Conservation (phyloP, 371 early-diverging fungal species). For the Nematocida sp. region DNA sequence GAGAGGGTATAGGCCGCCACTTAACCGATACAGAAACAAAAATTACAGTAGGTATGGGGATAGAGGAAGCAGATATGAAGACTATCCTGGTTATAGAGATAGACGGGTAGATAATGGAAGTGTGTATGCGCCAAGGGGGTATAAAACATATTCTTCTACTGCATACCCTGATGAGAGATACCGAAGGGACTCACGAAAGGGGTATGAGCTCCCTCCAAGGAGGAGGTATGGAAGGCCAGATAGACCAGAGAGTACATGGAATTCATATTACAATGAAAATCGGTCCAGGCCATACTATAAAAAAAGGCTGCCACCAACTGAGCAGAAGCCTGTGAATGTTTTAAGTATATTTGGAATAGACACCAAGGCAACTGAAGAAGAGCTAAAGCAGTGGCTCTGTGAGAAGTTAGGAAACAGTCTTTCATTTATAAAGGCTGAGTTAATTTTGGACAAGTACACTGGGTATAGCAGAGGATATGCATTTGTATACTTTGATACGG, state of each 20-base stretch:
- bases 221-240: background rate
- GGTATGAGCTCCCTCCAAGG: background rate
- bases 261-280: conserved; percentile 2
- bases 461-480: conserved; percentile 64
- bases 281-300: conserved; percentile 11
- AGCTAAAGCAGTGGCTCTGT: conserved; percentile 62
- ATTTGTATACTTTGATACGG: conserved; percentile 66
- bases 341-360: conserved; percentile 67
- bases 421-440: conserved; percentile 44
- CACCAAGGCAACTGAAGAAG: conserved; percentile 57
- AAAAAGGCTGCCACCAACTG: background rate
- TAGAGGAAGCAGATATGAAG: conserved; percentile 25
- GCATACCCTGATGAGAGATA: conserved; percentile 3
- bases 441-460: conserved; percentile 62
- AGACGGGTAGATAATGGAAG: background rate
- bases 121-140: conserved; percentile 12
- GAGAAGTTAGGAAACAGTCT: conserved; percentile 56
- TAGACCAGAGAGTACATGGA: background rate
- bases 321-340: conserved; percentile 59
- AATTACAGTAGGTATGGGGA: conserved; percentile 7
- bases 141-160: conserved; percentile 4
- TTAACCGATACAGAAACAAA: conserved; percentile 13
- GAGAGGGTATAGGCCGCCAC: conserved; percentile 11
- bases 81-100: conserved; percentile 16
- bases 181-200: background rate